Evolutionary conservation across 352 stramenopile species (phyloP).

Genomic region (Paralagenidium karlingii): DNA sequence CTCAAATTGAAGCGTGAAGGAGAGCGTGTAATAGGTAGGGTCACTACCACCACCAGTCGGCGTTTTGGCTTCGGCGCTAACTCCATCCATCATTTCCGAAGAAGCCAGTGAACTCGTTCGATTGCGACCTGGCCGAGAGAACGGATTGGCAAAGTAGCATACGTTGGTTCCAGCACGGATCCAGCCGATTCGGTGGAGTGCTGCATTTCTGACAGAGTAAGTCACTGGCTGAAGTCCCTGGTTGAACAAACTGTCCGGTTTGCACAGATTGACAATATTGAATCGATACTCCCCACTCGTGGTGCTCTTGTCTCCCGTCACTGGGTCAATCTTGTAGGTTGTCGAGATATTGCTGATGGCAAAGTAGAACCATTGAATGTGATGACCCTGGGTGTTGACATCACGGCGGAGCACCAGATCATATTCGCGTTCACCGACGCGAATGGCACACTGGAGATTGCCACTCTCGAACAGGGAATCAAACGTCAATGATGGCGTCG

Average conservation of each 20-base stretch:
- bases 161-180: constrained; percentile 56
- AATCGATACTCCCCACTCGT: constrained; percentile 57
- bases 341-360: constrained; percentile 61
- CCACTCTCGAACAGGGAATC: constrained; percentile 89
- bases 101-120: too few species aligned
- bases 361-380: constrained; percentile 96
- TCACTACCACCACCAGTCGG: too few species aligned
- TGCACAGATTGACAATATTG: constrained; percentile 90
- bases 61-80: not conserved
- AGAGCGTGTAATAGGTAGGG: constrained; percentile 75
- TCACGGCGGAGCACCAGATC: constrained; percentile 83
- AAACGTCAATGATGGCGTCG: constrained; percentile 56
- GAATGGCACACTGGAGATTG: constrained; percentile 79
- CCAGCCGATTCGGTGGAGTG: constrained; percentile 50
- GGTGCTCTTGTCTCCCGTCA: too few species aligned
- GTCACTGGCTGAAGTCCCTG: constrained; percentile 83
- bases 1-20: constrained; percentile 77
- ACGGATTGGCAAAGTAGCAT: constrained; percentile 80
- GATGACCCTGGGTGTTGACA: constrained; percentile 70
- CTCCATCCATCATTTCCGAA: too few species aligned
- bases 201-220: constrained; percentile 69
- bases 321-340: constrained; percentile 5
- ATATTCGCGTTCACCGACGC: constrained; percentile 81
- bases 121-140: constrained; percentile 15
- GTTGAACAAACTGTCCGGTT: constrained; percentile 87